These are phyloP conservation scores for Hordeum vulgare DNA, from an alignment of 176 grass and related monocot genomes.

Conservation along the genomic window DNA sequence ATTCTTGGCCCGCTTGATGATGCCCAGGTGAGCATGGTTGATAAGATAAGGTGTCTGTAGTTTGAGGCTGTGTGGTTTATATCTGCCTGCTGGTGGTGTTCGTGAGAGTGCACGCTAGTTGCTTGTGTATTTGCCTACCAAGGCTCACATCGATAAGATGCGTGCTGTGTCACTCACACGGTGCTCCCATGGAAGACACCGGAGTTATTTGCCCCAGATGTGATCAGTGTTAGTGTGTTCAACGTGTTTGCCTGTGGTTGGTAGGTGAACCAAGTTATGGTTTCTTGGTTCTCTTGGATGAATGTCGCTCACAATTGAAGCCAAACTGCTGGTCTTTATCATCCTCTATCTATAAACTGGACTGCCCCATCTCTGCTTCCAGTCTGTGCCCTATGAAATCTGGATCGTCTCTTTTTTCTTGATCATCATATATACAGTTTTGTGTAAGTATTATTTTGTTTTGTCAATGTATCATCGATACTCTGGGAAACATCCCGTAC, in stretches of 20 bases:
- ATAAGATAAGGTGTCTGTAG: neutral
- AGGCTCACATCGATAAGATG: neutral
- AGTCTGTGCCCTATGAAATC: neutral
- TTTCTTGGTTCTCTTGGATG: neutral
- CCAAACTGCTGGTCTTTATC: neutral
- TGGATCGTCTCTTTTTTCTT: neutral
- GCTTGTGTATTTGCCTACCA: neutral
- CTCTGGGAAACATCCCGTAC: neutral
- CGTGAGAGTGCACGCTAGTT: neutral
- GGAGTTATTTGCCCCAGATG: neutral
- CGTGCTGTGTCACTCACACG: neutral
- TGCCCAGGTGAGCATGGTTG: slow-evolving; percentile 15
- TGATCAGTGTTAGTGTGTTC: neutral
- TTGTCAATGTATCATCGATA: too few species aligned
- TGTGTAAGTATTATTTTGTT: neutral
- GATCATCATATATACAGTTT: neutral
- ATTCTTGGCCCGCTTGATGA: neutral
- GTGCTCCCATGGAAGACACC: neutral
- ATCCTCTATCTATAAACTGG: neutral
- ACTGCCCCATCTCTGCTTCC: neutral
- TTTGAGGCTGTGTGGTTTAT: neutral
- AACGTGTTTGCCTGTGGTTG: neutral
- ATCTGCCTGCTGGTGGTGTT: neutral
- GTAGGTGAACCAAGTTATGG: neutral
- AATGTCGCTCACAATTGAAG: neutral